Evolutionary conservation across 2,329 filamentous ascomycete genomes (phyloP), one percentile per base, ranked within the genome.

Genomic region (Microascus cirrosus): DNA sequence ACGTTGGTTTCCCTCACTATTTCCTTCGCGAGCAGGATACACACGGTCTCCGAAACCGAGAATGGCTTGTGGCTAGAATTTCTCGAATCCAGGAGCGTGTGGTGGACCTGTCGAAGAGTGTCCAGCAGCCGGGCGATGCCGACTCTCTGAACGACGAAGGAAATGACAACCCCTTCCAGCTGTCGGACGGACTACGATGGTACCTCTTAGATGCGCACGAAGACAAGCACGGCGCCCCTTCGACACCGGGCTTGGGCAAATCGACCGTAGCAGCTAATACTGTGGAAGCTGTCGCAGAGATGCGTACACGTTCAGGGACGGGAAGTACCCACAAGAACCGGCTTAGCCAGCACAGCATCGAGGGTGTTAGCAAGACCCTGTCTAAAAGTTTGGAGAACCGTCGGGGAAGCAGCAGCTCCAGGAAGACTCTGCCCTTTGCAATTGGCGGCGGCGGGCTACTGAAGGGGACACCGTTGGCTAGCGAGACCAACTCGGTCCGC

Each of bases 1-100:
- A 99, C 66, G 89, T 99, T 35, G 93, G 92, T 1, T 95, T 93
- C 60, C 94, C 94, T 10, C 94, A 99, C 70, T 97, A 94, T 74
- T 99, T 99, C 74, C 79, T 99, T 2, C 88, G 91, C 39, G 94
- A 99, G 70, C 89, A 95, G 69, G 93, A 97, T 65, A 81, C 80
- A 1, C 95, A 99, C 71, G 86, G 90, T 60, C 77, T 99, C 6
- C 84, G 86, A 34, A 86, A 85, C 54, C 83, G 93, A 39, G 94
- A 99, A 68, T 99, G 94, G 91, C 83, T 99, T n/a, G 86, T 99
- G 8, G 94, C 94, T 10, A 86, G 94, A 18, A 97, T 99, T 59
- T 85, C 85, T 13, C 90, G 90, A 62, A 85, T 97, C 24, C 90
- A 97, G 73, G 90, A 96, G 69, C 87, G 91, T 3, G 87, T 97